phyloP scores from a whole-genome alignment of 176 grass and related monocot genomes.

The Avena atlantica region DNA sequence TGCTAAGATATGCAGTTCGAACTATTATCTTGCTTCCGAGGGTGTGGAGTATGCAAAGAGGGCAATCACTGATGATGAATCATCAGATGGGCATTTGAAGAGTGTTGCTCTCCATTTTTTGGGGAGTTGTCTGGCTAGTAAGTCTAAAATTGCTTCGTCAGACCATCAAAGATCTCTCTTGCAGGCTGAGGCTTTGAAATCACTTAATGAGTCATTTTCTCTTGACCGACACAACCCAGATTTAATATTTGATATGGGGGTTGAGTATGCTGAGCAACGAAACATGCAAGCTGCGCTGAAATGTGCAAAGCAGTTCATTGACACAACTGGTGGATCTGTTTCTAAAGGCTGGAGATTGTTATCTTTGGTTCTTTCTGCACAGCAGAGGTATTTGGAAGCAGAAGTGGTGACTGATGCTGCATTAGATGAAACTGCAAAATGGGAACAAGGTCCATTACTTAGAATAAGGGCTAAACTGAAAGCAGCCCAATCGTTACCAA shows the following conservation, averaged over 20 bases:
- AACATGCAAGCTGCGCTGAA: conserved; percentile 83
- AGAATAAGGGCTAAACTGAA: conserved; percentile 92
- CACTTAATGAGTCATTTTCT: conserved; percentile 63
- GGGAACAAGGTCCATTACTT: conserved; percentile 89
- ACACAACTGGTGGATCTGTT: conserved; percentile 83
- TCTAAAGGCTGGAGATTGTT: conserved; percentile 94
- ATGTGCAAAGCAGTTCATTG: conserved; percentile 89
- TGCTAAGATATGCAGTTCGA: conserved; percentile 87
- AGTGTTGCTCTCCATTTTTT: conserved; percentile 71
- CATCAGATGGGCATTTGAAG: conserved; percentile 73
- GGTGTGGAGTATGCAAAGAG: conserved; percentile 83
- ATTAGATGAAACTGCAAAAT: conserved; percentile 91
- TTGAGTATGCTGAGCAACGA: conserved; percentile 89
- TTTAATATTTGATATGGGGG: conserved; percentile 74
- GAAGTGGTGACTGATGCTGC: conserved; percentile 93
- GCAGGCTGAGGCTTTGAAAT: conserved; percentile 82
- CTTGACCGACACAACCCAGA: conserved; percentile 71
- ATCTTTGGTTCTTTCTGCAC: conserved; percentile 86
- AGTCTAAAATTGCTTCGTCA: conserved; percentile 76
- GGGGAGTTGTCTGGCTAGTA: conserved; percentile 77
- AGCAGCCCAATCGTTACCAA: conserved; percentile 68
- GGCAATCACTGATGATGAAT: conserved; percentile 59
- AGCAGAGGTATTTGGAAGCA: conserved; percentile 82
- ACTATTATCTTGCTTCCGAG: conserved; percentile 68
- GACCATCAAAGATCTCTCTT: conserved; percentile 85